Evolutionary conservation across 2,329 filamentous ascomycete genomes (phyloP).

Genomic region (Penicillium frequentans): DNA sequence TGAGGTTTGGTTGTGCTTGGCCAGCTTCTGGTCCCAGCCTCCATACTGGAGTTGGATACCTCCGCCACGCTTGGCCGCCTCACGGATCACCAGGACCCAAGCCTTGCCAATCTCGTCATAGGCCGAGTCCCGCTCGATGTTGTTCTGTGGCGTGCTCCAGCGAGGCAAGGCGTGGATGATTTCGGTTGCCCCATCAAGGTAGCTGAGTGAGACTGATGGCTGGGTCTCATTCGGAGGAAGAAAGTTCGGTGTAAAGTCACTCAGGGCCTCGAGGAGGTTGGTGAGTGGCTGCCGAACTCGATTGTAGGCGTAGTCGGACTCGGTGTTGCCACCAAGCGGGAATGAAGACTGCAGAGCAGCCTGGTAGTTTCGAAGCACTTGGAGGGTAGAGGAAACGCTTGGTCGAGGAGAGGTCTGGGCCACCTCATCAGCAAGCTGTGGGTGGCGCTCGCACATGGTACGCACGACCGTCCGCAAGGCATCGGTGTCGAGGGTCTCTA

Average conservation of each 20-base stretch:
- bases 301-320: conserved; percentile 92
- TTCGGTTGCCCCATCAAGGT: conserved; percentile 85
- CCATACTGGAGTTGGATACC: conserved; percentile 87
- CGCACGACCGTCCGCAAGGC: conserved; percentile 85
- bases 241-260: conserved; percentile 94
- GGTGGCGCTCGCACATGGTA: conserved; percentile 85
- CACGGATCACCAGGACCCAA: conserved; percentile 87
- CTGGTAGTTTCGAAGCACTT: conserved; percentile 81
- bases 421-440: conserved; percentile 81
- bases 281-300: conserved; percentile 78
- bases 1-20: conserved; percentile 84
- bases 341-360: conserved; percentile 74
- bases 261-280: conserved; percentile 81
- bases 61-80: conserved; percentile 85
- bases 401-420: conserved; percentile 82
- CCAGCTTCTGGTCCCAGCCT: conserved; percentile 86
- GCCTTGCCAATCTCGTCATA: conserved; percentile 95
- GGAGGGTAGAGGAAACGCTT: conserved; percentile 74
- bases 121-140: conserved; percentile 88
- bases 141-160: conserved; percentile 86
- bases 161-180: conserved; percentile 86
- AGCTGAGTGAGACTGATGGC: conserved; percentile 77
- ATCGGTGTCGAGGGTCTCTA: conserved; percentile 86
- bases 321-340: conserved; percentile 79
- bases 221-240: conserved; percentile 88